Percentiles rank a stretch among this genome's conserved stretches.
phyloP scores from a whole-genome alignment of 1,284 basidiomycete species.

The Leccinum variabile region DNA sequence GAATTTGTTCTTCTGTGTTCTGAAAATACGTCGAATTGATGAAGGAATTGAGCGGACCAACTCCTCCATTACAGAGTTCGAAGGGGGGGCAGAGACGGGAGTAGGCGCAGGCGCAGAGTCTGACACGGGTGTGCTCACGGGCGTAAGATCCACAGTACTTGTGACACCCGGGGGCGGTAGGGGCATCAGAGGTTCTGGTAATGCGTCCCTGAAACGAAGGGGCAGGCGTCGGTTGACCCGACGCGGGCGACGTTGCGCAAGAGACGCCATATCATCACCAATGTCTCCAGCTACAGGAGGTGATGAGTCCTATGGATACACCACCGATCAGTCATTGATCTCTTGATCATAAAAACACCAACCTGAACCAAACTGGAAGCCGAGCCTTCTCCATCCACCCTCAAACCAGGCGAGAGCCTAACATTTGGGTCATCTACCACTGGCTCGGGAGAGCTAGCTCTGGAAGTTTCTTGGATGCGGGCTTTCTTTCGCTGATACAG shows the following conservation, averaged over 20 bases:
- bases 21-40: neutral
- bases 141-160: neutral
- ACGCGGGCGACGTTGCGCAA: too few relatives aligned
- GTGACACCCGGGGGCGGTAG: neutral
- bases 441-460: neutral
- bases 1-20: neutral
- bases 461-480: neutral
- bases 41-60: neutral
- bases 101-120: neutral
- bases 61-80: neutral
- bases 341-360: neutral
- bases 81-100: neutral
- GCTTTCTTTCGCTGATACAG: neutral
- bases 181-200: neutral
- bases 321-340: neutral
- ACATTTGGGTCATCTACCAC: too few relatives aligned
- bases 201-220: neutral
- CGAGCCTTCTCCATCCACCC: too few relatives aligned
- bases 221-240: too few relatives aligned
- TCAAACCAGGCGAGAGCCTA: too few relatives aligned
- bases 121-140: neutral
- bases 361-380: neutral
- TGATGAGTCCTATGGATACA: neutral
- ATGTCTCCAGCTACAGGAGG: neutral
- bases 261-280: neutral